Base-by-base conservation (phyloP, 2,329 filamentous ascomycete genomes). In the Penicillium sp. region DNA sequence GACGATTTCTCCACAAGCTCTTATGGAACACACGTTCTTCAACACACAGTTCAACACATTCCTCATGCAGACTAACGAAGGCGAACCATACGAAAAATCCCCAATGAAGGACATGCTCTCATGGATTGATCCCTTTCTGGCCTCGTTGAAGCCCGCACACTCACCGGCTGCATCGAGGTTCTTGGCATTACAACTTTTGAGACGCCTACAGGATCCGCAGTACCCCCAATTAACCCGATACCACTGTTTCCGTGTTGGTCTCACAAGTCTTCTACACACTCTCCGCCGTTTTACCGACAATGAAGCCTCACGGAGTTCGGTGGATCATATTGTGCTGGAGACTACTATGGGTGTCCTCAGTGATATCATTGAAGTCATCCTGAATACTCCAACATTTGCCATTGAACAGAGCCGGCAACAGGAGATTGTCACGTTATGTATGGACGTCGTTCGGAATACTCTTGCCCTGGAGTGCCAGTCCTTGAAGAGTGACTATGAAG, bases 11-110 rank as follows among this genome's bases (percentile, higher is more conserved):
- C 88, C 91, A 3, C 87, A 87, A 37, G 86, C 88, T 29, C 85
- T 97, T 44, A 85, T 91, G n/a, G 92, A 97, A 68, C 84, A 92
- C 59, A 84, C 96, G 39, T 90, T 94, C 64, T 84, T 83, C 54
- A 92, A 89, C 58, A 86, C 87, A 8, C 84, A 87, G 58, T 87
- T 87, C 13, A 76, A 86, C 39, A 78, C 82, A 19, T 77, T 77
- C 47, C 70, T 81, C 26, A 79, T 81, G 62, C 77, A 82, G 56
- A 79, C 78, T 3, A 72, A 78, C 7, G 78, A 82, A 39, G 80
- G 81, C n/a, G 80, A 83, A 29, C 70, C 77, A 11, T 75, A 75
- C 11, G 78, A 82, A 3, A 78, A 79, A 51, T 80, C 83, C 0
- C 82, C 86, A 2, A 80, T 90, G 43, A 75, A 80, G 45, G 78